Percentiles rank a stretch among this genome's conserved stretches.
Conservation (phyloP, 2,329 filamentous ascomycete genomes). For the Claviceps africana region DNA sequence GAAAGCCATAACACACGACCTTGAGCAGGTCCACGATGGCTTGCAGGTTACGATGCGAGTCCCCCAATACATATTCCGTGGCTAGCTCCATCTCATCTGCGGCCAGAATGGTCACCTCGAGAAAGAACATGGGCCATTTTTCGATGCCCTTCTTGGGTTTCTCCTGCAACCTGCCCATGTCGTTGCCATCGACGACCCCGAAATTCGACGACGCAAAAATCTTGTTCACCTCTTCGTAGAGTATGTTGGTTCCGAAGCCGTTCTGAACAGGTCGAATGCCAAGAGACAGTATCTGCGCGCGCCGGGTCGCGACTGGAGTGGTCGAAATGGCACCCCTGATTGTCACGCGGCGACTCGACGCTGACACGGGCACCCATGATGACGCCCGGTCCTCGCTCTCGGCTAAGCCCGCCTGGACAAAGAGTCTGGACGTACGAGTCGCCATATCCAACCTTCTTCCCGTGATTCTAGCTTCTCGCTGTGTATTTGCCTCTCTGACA, state of each 20-base stretch:
- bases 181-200: conserved; percentile 40
- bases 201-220: conserved; percentile 68
- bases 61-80: conserved; percentile 25
- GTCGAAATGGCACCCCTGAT: conserved; percentile 61
- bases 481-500: conserved; percentile 35
- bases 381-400: conserved; percentile 30
- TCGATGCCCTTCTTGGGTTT: conserved; percentile 55
- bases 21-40: conserved; percentile 45
- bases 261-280: conserved; percentile 53
- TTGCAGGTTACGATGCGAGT: conserved; percentile 35
- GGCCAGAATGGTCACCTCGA: conserved; percentile 43
- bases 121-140: conserved; percentile 76
- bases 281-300: conserved; percentile 68
- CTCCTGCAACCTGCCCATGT: conserved; percentile 26
- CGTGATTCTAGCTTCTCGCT: conserved; percentile 25
- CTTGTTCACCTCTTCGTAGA: conserved; percentile 68
- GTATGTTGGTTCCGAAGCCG: conserved; percentile 41
- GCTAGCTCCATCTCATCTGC: conserved; percentile 19
- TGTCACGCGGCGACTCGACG: conserved; percentile 44
- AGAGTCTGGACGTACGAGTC: conserved; percentile 28
- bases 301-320: conserved; percentile 54
- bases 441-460: conserved; percentile 11
- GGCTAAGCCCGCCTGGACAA: conserved; percentile 53
- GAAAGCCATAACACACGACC: conserved; percentile 58
- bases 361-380: conserved; percentile 59